Conservation (phyloP, 129 eudicot genomes). For the Lactuca sativa region DNA sequence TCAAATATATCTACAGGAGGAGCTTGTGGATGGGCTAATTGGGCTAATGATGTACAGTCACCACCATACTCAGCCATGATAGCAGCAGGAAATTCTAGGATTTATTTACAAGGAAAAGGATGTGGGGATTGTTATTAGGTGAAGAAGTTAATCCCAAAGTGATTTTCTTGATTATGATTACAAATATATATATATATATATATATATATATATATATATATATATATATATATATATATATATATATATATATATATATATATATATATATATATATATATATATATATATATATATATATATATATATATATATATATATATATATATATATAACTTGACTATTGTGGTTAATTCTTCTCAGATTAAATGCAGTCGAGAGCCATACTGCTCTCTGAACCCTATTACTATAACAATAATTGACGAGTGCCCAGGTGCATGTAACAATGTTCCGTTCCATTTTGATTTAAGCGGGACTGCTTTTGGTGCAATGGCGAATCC, state of each 20-base stretch:
- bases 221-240: too few species aligned
- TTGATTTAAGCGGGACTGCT: conserved; percentile 41
- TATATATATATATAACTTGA: background rate
- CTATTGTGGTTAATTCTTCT: background rate
- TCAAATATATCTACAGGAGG: conserved; percentile 28
- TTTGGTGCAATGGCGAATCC: conserved; percentile 48
- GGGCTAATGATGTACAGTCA: conserved; percentile 26
- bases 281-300: too few species aligned
- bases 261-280: too few species aligned
- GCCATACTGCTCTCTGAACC: conserved; percentile 32
- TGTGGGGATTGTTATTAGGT: conserved; percentile 47
- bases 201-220: too few species aligned
- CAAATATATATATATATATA: too few species aligned
- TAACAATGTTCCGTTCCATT: conserved; percentile 37
- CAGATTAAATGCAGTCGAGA: conserved; percentile 34
- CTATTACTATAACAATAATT: conserved; percentile 35
- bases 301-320: too few species aligned
- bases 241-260: too few species aligned
- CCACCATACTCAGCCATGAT: conserved; percentile 37
- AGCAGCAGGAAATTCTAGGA: conserved; percentile 36
- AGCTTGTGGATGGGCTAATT: conserved; percentile 44
- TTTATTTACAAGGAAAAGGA: conserved; percentile 36
- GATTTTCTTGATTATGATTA: background rate
- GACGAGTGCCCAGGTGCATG: conserved; percentile 47
- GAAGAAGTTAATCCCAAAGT: background rate